Evolutionary conservation across 2,329 filamentous ascomycete species (phyloP), one percentile per base, ranked within the genome.

Genomic region (Geosmithia flava): DNA sequence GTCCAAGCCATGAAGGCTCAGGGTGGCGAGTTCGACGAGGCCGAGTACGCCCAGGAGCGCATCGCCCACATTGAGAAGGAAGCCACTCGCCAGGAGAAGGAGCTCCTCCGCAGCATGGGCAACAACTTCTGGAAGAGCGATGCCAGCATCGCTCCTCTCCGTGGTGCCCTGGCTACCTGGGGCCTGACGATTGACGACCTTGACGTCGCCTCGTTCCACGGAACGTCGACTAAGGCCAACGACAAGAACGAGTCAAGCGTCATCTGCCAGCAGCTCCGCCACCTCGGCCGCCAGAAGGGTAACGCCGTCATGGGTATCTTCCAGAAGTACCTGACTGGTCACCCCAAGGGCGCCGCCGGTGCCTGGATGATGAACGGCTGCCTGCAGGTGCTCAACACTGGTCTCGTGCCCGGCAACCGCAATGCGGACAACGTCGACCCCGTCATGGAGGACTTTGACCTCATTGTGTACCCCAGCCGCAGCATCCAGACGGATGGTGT

Each of bases 301-400:
- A 98, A 98, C 61, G 90, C 93, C 30, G 75, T 98, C 15, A 70
- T 97, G 54, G 93, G 90, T 73, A 90, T 98, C 65, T 98, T 97
- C 85, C 93, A 98, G 71, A 98, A 98, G 71, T 97, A 94, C 68
- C 82, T 98, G 52, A 98, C 94, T 48, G 93, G 93, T 67, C 93
- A 98, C 66, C 93, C 93, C 60, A 98, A 98, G 81, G 93, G 93
- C 83, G 91, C 93, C 59, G 93, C 93, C 51, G 93, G 93, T 74
- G 93, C 91, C 45, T 98, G 93, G 90, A 98, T 98, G 93, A 83
- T 98, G 78, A 98, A 98, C 74, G 93, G 93, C 55, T 93, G 87
- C 66, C 73, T 98, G 64, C 93, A 98, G 67, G 88, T 96, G 44
- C 80, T 98, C 58, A 95, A 97, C 74, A 84, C 78, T 47, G 93